Evolutionary conservation across 768 basidiomycete genomes (phyloP).

Genomic region (Leccinellum rugosiceps): DNA sequence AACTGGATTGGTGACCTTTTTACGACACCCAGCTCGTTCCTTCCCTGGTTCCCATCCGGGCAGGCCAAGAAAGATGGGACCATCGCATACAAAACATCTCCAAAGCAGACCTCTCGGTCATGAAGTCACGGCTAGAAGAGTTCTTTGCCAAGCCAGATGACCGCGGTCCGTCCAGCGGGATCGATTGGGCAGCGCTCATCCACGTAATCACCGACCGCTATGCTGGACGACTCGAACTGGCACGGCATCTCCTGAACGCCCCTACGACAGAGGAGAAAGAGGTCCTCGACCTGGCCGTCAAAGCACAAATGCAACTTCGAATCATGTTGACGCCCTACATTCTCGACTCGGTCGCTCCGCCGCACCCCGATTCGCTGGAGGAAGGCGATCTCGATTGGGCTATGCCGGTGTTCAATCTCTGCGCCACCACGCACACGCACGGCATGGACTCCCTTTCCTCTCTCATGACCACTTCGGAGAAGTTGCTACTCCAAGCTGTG

Average conservation of each 20-base stretch:
- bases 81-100: conserved; percentile 17
- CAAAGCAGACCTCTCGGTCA: conserved; percentile 5
- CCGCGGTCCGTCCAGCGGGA: conserved; percentile 20
- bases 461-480: conserved; percentile 29
- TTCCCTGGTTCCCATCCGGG: conserved; percentile 14
- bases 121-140: conserved; percentile 3
- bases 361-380: background rate
- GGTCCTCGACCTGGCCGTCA: conserved; percentile 1
- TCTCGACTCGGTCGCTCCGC: conserved; percentile 8
- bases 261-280: conserved; percentile 1
- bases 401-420: conserved; percentile 25
- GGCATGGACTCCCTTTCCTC: background rate
- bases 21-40: conserved; percentile 24
- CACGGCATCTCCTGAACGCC: conserved; percentile 20
- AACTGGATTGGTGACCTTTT: conserved; percentile 21
- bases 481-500: conserved; percentile 23
- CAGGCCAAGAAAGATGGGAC: conserved; percentile 17
- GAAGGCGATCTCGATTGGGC: conserved; percentile 24
- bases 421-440: conserved; percentile 28
- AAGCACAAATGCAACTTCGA: conserved; percentile 19
- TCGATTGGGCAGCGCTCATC: conserved; percentile 31
- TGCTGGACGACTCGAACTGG: conserved; percentile 27
- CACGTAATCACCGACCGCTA: conserved; percentile 32
- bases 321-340: conserved; percentile 30
- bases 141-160: background rate